Percentiles rank a stretch among this genome's conserved stretches.
phyloP scores from a whole-genome alignment of 257 asterid genomes.

The Leptodermis oblonga region DNA sequence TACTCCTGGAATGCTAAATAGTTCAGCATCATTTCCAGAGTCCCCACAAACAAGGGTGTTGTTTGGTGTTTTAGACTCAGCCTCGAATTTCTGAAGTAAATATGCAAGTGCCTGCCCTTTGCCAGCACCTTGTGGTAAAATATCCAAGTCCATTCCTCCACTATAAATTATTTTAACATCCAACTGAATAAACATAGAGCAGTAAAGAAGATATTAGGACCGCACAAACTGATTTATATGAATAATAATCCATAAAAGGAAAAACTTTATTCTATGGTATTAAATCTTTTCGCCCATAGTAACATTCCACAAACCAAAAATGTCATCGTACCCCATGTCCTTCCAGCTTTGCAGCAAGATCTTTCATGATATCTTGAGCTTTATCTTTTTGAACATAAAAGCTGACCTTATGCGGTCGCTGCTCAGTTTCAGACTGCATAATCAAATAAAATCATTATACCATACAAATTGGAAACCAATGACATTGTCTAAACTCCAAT shows the following conservation, averaged over 20 bases:
- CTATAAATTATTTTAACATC: conserved; percentile 94
- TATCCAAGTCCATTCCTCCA: conserved; percentile 96
- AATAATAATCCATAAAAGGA: background rate
- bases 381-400: conserved; percentile 77
- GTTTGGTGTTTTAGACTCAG: conserved; percentile 57
- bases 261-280: background rate
- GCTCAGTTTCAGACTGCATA: conserved; percentile 93
- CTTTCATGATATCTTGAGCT: conserved; percentile 55
- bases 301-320: conserved; percentile 13
- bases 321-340: conserved; percentile 73
- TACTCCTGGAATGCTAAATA: conserved; percentile 82
- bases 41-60: conserved; percentile 97
- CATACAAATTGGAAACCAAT: conserved; percentile 15
- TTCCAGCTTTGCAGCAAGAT: conserved; percentile 48
- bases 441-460: conserved; percentile 19
- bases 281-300: background rate
- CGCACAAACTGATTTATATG: background rate
- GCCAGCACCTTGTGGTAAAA: conserved; percentile 97
- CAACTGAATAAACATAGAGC: conserved; percentile 50
- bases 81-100: conserved; percentile 68
- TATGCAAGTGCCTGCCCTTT: conserved; percentile 99
- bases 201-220: conserved; percentile 16
- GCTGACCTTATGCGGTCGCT: conserved; percentile 94
- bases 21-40: conserved; percentile 96
- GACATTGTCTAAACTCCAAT: background rate